phyloP scores from a whole-genome alignment of 371 early-diverging fungal genomes.

The Batrachochytrium dendrobatidis region DNA sequence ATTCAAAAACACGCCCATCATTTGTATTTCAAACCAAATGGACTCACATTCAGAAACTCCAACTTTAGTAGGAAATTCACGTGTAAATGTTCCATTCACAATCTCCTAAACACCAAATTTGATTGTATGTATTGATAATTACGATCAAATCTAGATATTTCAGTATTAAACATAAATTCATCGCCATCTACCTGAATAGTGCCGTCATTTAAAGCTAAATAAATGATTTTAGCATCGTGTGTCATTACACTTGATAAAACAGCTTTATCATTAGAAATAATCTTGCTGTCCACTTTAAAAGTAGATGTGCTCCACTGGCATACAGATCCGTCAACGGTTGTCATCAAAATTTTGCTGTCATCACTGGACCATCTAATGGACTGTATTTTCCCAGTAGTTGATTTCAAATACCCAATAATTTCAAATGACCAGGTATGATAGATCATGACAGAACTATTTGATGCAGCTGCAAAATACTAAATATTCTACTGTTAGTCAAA shows the following conservation, averaged over 20 bases:
- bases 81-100: slow-evolving; percentile 15
- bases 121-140: background rate
- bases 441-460: slow-evolving; percentile 12
- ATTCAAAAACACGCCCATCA: too few relatives aligned
- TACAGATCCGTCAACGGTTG: slow-evolving; percentile 39
- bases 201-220: slow-evolving; percentile 28
- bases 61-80: slow-evolving; percentile 26
- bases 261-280: slow-evolving; percentile 5
- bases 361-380: slow-evolving; percentile 43
- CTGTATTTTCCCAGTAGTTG: slow-evolving; percentile 37
- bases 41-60: too few relatives aligned
- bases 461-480: background rate
- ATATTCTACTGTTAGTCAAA: background rate
- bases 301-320: slow-evolving; percentile 33
- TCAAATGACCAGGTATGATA: slow-evolving; percentile 47
- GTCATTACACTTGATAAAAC: slow-evolving; percentile 21
- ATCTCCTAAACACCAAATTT: slow-evolving; percentile 15
- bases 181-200: slow-evolving; percentile 19
- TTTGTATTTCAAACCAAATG: too few relatives aligned
- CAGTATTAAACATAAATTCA: background rate
- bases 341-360: slow-evolving; percentile 36
- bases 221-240: slow-evolving; percentile 22
- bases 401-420: slow-evolving; percentile 34
- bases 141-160: background rate
- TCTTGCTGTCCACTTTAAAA: slow-evolving; percentile 25